Conservation (phyloP, 257 asterid species). For the Verbascum thapsus region DNA sequence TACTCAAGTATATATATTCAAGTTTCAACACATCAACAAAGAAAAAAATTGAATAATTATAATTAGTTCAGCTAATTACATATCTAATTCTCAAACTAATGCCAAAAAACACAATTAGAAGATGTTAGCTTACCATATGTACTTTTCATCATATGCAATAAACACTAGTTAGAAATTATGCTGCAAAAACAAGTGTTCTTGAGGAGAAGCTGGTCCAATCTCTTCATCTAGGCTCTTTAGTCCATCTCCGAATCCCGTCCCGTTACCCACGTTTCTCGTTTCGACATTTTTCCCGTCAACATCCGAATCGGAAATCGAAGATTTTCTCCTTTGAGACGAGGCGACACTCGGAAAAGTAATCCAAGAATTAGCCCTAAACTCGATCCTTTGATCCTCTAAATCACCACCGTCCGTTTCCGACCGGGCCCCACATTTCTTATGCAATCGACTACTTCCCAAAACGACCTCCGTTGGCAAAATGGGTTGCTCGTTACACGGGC, state of each 20-base stretch:
- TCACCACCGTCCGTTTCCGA: conserved; percentile 58
- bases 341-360: conserved; percentile 79
- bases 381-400: conserved; percentile 61
- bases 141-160: not conserved
- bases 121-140: too few species aligned
- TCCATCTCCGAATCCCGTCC: conserved; percentile 42
- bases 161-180: conserved; percentile 47
- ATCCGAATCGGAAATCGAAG: conserved; percentile 64
- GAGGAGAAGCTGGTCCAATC: conserved; percentile 81
- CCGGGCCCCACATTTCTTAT: conserved; percentile 38
- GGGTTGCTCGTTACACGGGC: conserved; percentile 72
- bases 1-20: too few species aligned
- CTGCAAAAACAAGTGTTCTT: conserved; percentile 63
- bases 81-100: too few species aligned
- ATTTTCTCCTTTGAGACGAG: conserved; percentile 72
- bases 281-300: conserved; percentile 56
- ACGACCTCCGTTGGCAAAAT: conserved; percentile 80
- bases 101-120: too few species aligned
- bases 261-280: conserved; percentile 37
- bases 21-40: too few species aligned
- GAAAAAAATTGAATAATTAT: too few species aligned
- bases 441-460: conserved; percentile 74
- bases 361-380: conserved; percentile 76
- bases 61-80: too few species aligned
- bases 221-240: conserved; percentile 64